Evolutionary conservation across 2,329 filamentous ascomycete genomes (phyloP).

Genomic region (Didymella lethalis): DNA sequence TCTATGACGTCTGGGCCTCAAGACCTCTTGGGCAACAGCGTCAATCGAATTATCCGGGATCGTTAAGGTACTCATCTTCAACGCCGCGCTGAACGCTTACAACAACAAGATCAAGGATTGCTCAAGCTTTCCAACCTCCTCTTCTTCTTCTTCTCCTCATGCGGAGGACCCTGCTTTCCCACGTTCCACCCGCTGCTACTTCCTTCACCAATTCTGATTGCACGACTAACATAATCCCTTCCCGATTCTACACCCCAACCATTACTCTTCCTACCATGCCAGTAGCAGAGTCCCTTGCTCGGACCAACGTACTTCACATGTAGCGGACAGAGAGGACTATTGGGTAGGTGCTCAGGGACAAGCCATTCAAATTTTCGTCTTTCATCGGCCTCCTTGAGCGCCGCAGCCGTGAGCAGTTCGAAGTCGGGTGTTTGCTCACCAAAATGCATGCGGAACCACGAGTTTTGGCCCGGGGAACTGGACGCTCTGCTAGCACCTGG

Average conservation of each 20-base stretch:
- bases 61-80: not conserved
- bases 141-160: slow-evolving; percentile 23
- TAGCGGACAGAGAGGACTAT: slow-evolving; percentile 55
- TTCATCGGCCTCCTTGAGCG: slow-evolving; percentile 36
- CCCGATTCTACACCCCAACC: slow-evolving; percentile 13
- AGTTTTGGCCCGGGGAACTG: slow-evolving; percentile 12
- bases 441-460: slow-evolving; percentile 27
- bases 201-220: slow-evolving; percentile 4
- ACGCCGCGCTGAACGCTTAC: not conserved
- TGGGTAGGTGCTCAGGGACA: slow-evolving; percentile 56
- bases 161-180: slow-evolving; percentile 7
- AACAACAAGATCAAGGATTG: slow-evolving; percentile 3
- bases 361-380: slow-evolving; percentile 50
- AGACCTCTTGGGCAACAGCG: too few relatives aligned
- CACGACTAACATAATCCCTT: slow-evolving; percentile 5
- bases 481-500: not conserved
- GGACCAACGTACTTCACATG: slow-evolving; percentile 50
- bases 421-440: slow-evolving; percentile 12
- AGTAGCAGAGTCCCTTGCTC: slow-evolving; percentile 53
- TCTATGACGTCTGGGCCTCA: too few relatives aligned
- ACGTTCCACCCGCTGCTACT: slow-evolving; percentile 14
- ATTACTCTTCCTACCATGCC: slow-evolving; percentile 44
- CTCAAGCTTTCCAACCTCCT: slow-evolving; percentile 31
- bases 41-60: too few relatives aligned
- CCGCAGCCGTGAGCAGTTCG: slow-evolving; percentile 10